A percentile compares a stretch with the other conserved stretches of the same genome.
These are phyloP conservation scores for Trichoderma reesei DNA, from an alignment of 495 filamentous ascomycete species.

Conservation along the genomic window DNA sequence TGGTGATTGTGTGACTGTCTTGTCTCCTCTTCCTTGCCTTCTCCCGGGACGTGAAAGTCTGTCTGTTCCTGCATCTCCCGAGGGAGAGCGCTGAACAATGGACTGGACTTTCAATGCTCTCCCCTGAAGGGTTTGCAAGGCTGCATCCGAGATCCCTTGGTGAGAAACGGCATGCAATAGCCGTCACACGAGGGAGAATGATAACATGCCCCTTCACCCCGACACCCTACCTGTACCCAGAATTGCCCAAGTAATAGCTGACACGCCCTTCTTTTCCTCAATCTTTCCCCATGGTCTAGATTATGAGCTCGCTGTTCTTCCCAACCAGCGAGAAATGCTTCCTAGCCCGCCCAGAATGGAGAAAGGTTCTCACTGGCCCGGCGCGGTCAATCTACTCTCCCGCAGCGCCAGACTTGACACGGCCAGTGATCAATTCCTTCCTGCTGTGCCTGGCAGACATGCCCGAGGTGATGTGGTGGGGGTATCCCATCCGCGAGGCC, in stretches of 20 bases:
- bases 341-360: slow-evolving; percentile 14
- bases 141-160: neutral
- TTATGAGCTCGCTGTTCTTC: slow-evolving; percentile 16
- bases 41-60: neutral
- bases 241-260: neutral
- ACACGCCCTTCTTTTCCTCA: neutral
- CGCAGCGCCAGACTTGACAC: neutral
- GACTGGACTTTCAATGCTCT: neutral
- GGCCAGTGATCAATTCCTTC: slow-evolving; percentile 11
- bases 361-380: neutral
- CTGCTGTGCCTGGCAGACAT: slow-evolving; percentile 14
- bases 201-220: neutral
- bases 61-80: neutral
- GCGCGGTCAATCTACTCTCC: neutral
- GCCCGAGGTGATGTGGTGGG: slow-evolving; percentile 14
- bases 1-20: neutral
- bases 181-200: neutral
- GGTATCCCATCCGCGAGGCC: slow-evolving; percentile 13
- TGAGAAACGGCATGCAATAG: neutral
- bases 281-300: neutral
- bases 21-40: neutral
- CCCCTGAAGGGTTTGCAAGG: neutral
- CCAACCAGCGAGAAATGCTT: slow-evolving; percentile 13
- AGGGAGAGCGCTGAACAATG: neutral
- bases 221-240: neutral